Evolutionary conservation across 495 filamentous ascomycete species (phyloP), one percentile per base, ranked within the genome.

Genomic region (Xeromyces bisporus): DNA sequence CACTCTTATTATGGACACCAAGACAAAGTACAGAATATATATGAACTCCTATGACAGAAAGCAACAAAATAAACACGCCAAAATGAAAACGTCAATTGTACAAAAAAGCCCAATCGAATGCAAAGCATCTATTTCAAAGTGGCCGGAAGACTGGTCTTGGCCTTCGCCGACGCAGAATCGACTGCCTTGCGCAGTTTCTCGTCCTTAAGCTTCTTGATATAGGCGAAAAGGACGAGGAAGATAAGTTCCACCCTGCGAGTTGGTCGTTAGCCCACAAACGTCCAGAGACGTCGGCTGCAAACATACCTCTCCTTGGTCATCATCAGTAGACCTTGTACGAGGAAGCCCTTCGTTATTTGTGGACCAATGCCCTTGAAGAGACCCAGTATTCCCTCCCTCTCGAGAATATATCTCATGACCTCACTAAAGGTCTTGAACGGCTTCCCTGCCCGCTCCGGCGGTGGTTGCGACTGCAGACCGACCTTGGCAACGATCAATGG

Each of bases 401-500:
- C 56, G 27, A 93, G 50, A 37, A 96, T 93, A 46, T 82, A 93
- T 21, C 60, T 60, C 85, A 99, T 93, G 15, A 99, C 89, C 52
- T 99, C 89, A 28, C 76, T 58, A 40, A 99, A 96, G 32, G 75
- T 79, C 60, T 86, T 93, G 58, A 96, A 99, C 1, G 78, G 85
- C 60, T 91, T 93, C 26, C 87, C 86, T 33, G 84, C 56, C 10
- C 87, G 67, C 21, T 70, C 65, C 36, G 86, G 75, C 2, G 87
- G 89, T 4, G 89, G 89, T 31, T 78, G 77, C 25, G 85, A 93
- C 53, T 99, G 89, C 32, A 96, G 64, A 31, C 89, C 84, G 26
- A 96, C 89, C 59, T 99, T 99, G 34, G 89, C 91, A 34, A 99
- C 91, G 44, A 99, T 99, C 36, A 99, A 58, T 25, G 89, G 89